Conservation (phyloP, 2,329 filamentous ascomycete species). For the Periconia sp. region DNA sequence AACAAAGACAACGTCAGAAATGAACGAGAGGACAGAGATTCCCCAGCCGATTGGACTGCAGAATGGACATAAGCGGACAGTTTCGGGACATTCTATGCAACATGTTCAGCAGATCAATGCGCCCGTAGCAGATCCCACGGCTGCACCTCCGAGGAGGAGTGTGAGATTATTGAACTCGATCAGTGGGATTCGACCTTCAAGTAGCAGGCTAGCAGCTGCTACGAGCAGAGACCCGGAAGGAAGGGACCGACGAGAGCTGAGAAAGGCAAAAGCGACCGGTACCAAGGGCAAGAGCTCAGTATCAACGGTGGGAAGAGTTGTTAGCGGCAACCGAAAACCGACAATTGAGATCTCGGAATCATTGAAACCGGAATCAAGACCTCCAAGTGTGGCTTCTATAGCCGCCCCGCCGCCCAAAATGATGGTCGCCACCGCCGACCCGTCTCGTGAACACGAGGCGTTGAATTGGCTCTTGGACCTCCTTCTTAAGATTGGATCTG, state of each 20-base stretch:
- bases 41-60: constrained; percentile 40
- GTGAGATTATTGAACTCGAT: constrained; percentile 53
- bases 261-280: constrained; percentile 80
- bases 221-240: constrained; percentile 60
- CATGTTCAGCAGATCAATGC: constrained; percentile 28
- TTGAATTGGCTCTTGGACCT: constrained; percentile 79
- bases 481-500: constrained; percentile 79
- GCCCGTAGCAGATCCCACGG: constrained; percentile 45
- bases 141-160: constrained; percentile 52
- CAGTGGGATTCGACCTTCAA: constrained; percentile 69
- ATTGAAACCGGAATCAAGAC: constrained; percentile 65
- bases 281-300: constrained; percentile 70
- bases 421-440: constrained; percentile 59
- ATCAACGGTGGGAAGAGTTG: constrained; percentile 80
- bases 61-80: constrained; percentile 81
- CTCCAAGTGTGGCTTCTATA: constrained; percentile 40
- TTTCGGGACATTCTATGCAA: constrained; percentile 77
- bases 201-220: constrained; percentile 65
- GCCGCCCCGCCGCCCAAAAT: constrained; percentile 35
- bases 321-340: constrained; percentile 88
- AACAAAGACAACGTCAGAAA: constrained; percentile 48
- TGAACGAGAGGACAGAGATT: constrained; percentile 44
- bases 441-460: constrained; percentile 73
- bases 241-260: constrained; percentile 74
- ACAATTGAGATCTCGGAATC: constrained; percentile 69